phyloP scores from a whole-genome alignment of 768 basidiomycete genomes.

The Suillus subalutaceus region DNA sequence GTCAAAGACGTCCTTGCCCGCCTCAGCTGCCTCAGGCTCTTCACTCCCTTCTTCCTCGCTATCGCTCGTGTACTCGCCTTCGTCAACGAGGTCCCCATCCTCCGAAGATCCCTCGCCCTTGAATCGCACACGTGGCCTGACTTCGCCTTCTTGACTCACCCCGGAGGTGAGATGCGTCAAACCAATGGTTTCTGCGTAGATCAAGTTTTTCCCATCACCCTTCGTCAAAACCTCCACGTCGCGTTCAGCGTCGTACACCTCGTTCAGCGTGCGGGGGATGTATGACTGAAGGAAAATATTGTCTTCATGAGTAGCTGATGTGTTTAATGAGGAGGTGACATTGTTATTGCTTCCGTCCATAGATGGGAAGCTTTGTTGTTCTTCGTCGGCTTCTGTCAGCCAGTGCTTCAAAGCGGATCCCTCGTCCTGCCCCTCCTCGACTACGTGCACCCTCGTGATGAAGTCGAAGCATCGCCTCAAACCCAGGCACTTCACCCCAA shows the following conservation, averaged over 20 bases:
- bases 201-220: conserved; percentile 74
- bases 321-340: conserved; percentile 4
- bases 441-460: conserved; percentile 61
- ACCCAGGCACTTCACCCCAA: conserved; percentile 77
- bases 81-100: conserved; percentile 26
- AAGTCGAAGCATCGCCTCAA: conserved; percentile 88
- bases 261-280: conserved; percentile 90
- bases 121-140: conserved; percentile 20
- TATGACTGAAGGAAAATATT: conserved; percentile 87
- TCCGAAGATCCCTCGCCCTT: conserved; percentile 22
- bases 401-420: conserved; percentile 44
- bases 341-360: conserved; percentile 19
- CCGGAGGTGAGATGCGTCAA: conserved; percentile 51
- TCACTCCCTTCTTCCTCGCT: conserved; percentile 40
- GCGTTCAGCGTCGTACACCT: conserved; percentile 93
- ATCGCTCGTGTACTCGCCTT: conserved; percentile 31
- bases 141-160: conserved; percentile 5
- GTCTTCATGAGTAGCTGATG: conserved; percentile 68
- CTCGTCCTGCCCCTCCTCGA: conserved; percentile 30
- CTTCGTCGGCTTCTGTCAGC: conserved; percentile 44
- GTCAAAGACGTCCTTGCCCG: conserved; percentile 33
- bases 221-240: conserved; percentile 76
- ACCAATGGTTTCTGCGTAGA: conserved; percentile 88
- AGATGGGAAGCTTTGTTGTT: conserved; percentile 19
- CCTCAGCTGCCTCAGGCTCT: conserved; percentile 30